Percentiles rank a stretch among this genome's conserved stretches.
These are phyloP conservation scores for Calocybe cyanea DNA, from an alignment of 768 basidiomycete species.

Conservation along the genomic window DNA sequence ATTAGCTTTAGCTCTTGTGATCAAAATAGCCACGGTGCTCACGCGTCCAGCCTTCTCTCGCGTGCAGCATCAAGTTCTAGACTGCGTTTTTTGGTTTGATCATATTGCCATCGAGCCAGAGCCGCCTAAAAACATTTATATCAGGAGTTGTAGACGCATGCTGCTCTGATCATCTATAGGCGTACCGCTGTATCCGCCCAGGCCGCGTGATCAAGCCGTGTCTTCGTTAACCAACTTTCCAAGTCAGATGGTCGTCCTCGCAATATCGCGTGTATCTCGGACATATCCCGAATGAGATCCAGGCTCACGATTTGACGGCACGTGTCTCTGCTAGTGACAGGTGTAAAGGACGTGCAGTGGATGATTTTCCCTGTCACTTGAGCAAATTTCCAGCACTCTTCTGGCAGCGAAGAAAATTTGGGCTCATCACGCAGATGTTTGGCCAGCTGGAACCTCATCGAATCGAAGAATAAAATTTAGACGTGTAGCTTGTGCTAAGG, in stretches of 20 bases:
- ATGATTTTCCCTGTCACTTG: conserved; percentile 16
- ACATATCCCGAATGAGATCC: conserved; percentile 18
- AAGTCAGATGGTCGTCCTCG: conserved; percentile 17
- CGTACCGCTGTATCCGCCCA: conserved; percentile 25
- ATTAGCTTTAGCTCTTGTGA: conserved; percentile 5
- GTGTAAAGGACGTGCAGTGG: conserved; percentile 17
- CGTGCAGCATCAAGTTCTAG: conserved; percentile 32
- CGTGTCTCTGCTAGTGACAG: conserved; percentile 19
- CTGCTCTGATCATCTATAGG: background rate
- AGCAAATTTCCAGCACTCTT: conserved; percentile 15
- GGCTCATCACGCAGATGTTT: conserved; percentile 5
- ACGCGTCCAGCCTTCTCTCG: conserved; percentile 34
- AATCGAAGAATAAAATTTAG: background rate
- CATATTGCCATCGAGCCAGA: conserved; percentile 28
- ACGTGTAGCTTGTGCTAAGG: background rate
- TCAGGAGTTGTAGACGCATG: conserved; percentile 1
- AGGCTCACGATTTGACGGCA: conserved; percentile 14
- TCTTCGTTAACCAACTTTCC: conserved; percentile 25
- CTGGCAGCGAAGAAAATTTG: conserved; percentile 12
- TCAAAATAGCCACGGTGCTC: conserved; percentile 12
- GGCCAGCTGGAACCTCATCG: conserved; percentile 16
- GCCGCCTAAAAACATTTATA: conserved; percentile 19
- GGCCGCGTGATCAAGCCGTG: conserved; percentile 25
- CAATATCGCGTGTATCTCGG: conserved; percentile 20
- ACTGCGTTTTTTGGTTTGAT: conserved; percentile 29